Conservation (phyloP, 108 stramenopile genomes). For the Bacterosira constricta region DNA sequence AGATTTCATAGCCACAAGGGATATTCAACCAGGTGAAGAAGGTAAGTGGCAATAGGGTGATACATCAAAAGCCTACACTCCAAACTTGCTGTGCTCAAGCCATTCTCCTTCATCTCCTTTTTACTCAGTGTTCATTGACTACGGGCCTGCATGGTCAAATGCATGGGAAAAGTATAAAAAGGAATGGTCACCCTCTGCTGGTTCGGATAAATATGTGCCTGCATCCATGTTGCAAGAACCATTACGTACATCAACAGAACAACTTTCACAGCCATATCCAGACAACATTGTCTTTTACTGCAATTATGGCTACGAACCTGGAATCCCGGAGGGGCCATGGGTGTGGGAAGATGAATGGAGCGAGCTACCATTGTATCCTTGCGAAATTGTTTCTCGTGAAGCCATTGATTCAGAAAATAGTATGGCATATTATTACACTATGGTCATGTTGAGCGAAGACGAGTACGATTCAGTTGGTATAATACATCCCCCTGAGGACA, state of each 20-base stretch:
- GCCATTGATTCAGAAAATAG: too few species aligned
- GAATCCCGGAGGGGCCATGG: slow-evolving; percentile 26
- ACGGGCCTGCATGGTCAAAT: slow-evolving; percentile 75
- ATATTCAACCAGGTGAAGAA: slow-evolving; percentile 80
- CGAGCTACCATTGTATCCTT: slow-evolving; percentile 21
- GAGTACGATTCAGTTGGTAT: background rate
- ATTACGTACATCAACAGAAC: slow-evolving; percentile 65
- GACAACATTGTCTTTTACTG: slow-evolving; percentile 66
- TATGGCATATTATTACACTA: slow-evolving; percentile 61
- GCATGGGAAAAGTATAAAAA: slow-evolving; percentile 76
- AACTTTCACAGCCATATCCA: slow-evolving; percentile 66
- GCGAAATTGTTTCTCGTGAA: slow-evolving; percentile 27
- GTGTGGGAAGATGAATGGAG: slow-evolving; percentile 32
- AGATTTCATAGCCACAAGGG: slow-evolving; percentile 74
- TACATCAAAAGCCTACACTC: too few species aligned
- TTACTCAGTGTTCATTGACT: slow-evolving; percentile 71
- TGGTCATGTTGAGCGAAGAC: slow-evolving; percentile 43
- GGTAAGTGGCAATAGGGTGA: too few species aligned
- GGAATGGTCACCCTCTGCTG: slow-evolving; percentile 47
- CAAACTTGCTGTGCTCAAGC: background rate
- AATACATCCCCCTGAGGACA: slow-evolving; percentile 1
- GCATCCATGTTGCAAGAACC: slow-evolving; percentile 41
- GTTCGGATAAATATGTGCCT: slow-evolving; percentile 32
- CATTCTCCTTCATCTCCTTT: background rate
- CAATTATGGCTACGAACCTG: slow-evolving; percentile 42